Evolutionary conservation across 805 yeast genomes (phyloP), one percentile per base, ranked within the genome.

Genomic region (Saitoella complicata): DNA sequence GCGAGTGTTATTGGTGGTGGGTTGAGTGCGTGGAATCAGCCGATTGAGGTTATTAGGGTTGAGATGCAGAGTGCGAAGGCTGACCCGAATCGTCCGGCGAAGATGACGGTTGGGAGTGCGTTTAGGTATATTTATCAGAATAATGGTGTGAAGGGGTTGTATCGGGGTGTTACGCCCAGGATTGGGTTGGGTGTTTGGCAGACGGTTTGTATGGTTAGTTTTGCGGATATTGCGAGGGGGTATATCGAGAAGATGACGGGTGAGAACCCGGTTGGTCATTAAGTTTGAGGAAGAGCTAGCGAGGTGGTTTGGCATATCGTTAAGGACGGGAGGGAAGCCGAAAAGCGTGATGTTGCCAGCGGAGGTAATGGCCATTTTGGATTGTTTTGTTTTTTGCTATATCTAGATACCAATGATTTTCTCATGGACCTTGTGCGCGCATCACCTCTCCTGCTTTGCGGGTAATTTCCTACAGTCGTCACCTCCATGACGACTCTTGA

Each of bases 101-200:
- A 88, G 50, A 71, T 88, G 62, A 74, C 80, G 44, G 94, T 91
- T 32, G 58, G 68, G 6, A 71, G 77, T 43, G 80, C 97, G 33
- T 73, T 82, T 57, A 78, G 72, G 57, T 91, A 88, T 65, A 84
- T 91, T 54, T 86, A 86, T 65, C 55, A 70, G 42, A 74, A 77
- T 54, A 83, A 79, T 59, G 98, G 98, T 54, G 48, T 87, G 47
- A 77, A 75, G 65, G 98, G 98, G 47, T 73, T 91, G 50, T 91
- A 87, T 62, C 75, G 95, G 63, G 98, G 98, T 60, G 95, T 87
- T 39, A 77, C 97, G 10, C 97, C 98, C 55, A 81, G 98, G 72
- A 75, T 91, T 54, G 96, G 94, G 46, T 73, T 91, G 52, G 94
- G 97, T 57, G 80, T 88, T 51, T 91, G 97, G 96, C 98, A 91